A percentile compares a stretch with the other conserved stretches of the same genome.
Conservation (phyloP, 805 yeast genomes). For the Cyberlindnera nakhonratchasimensis region DNA sequence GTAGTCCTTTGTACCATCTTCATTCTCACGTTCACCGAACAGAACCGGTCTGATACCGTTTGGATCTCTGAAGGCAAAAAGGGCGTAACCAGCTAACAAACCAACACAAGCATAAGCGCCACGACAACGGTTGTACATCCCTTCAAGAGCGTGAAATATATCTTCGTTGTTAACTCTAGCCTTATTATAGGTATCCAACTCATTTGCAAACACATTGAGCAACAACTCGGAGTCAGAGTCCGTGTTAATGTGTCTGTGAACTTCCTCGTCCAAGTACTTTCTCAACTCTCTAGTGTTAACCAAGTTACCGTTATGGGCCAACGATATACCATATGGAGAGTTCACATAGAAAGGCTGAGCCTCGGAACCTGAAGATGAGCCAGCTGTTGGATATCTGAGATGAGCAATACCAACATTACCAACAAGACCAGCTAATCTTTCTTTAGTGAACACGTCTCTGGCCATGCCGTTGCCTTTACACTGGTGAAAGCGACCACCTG, state of each 20-base stretch:
- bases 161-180: conserved; percentile 89
- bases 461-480: conserved; percentile 99
- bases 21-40: conserved; percentile 73
- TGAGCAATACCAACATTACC: conserved; percentile 97
- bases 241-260: conserved; percentile 95
- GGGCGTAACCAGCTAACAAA: conserved; percentile 92
- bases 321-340: conserved; percentile 89
- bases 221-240: conserved; percentile 93
- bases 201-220: conserved; percentile 87
- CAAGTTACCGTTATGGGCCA: conserved; percentile 93
- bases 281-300: conserved; percentile 80
- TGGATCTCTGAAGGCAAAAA: conserved; percentile 96
- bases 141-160: conserved; percentile 79
- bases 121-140: conserved; percentile 74
- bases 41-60: conserved; percentile 92
- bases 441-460: conserved; percentile 89
- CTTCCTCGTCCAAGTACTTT: conserved; percentile 83
- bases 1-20: conserved; percentile 73
- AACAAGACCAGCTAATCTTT: conserved; percentile 69
- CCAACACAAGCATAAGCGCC: conserved; percentile 98
- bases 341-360: conserved; percentile 99
- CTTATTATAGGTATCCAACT: conserved; percentile 86
- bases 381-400: conserved; percentile 95
- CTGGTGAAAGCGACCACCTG: conserved; percentile 89
- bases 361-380: conserved; percentile 90